A percentile compares a stretch with the other conserved stretches of the same genome.
phyloP scores from a whole-genome alignment of 345 rosid species.

The Psidium friedrichsthalianum region DNA sequence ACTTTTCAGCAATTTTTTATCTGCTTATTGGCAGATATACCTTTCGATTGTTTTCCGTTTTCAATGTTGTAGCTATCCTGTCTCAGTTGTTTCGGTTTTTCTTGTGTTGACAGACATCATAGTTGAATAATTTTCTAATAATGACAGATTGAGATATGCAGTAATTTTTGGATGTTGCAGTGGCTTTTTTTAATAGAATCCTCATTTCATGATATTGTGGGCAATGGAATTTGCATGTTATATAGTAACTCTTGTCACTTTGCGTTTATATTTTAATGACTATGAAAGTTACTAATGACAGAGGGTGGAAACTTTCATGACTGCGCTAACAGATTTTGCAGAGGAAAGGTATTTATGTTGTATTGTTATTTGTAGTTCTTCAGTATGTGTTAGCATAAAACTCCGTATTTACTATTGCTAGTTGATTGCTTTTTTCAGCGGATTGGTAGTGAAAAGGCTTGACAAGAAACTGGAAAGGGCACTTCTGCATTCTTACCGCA shows the following conservation, averaged over 20 bases:
- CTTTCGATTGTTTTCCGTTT: not conserved
- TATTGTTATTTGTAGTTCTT: not conserved
- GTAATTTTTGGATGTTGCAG: not conserved
- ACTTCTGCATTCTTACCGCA: slow-evolving; percentile 84
- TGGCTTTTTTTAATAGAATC: not conserved
- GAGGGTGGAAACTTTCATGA: slow-evolving; percentile 72
- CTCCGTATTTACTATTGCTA: not conserved
- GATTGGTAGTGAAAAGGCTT: slow-evolving; percentile 61
- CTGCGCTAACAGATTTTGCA: slow-evolving; percentile 61
- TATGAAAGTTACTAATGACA: slow-evolving; percentile 23
- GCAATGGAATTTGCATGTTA: not conserved
- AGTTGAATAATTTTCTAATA: not conserved
- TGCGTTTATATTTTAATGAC: not conserved
- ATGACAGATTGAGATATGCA: not conserved
- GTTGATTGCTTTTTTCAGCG: slow-evolving; percentile 42
- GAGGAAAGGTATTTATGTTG: slow-evolving; percentile 68
- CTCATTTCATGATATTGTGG: not conserved
- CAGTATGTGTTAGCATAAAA: not conserved
- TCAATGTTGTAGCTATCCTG: not conserved
- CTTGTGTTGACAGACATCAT: not conserved
- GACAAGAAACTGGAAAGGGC: slow-evolving; percentile 93
- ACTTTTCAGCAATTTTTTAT: not conserved
- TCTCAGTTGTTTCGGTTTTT: not conserved
- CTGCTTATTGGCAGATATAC: not conserved
- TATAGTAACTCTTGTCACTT: not conserved